Conservation (phyloP, 1,139 yeast genomes). For the Kodamaea fungicola region DNA sequence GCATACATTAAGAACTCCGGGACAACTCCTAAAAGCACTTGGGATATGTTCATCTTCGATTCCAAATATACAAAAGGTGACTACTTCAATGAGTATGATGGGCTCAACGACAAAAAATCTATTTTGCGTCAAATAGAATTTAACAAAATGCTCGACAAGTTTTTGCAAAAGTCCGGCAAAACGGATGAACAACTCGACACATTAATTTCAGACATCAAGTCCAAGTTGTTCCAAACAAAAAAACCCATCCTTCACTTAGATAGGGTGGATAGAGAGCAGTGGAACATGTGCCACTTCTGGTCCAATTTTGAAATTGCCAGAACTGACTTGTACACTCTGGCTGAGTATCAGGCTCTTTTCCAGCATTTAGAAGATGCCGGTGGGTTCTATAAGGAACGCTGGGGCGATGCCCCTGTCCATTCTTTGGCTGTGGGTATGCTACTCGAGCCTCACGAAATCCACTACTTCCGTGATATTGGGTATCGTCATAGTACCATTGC, state of each 20-base stretch:
- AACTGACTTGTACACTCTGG: background rate
- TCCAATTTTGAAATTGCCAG: constrained; percentile 59
- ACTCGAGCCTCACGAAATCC: constrained; percentile 63
- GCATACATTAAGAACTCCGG: constrained; percentile 49
- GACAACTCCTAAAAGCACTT: constrained; percentile 51
- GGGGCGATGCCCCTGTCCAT: constrained; percentile 97
- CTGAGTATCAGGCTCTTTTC: constrained; percentile 48
- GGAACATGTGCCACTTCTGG: constrained; percentile 88
- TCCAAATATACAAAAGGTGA: constrained; percentile 23
- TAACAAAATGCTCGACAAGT: constrained; percentile 23
- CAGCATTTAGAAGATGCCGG: constrained; percentile 63
- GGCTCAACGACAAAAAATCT: constrained; percentile 14
- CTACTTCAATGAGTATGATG: constrained; percentile 20
- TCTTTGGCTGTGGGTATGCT: constrained; percentile 78
- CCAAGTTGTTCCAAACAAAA: constrained; percentile 22
- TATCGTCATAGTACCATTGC: constrained; percentile 73
- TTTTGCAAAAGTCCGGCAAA: constrained; percentile 16
- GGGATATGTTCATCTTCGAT: constrained; percentile 52
- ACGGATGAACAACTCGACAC: constrained; percentile 13
- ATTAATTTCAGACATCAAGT: constrained; percentile 10
- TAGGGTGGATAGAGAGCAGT: constrained; percentile 61
- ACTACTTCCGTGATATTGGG: constrained; percentile 88
- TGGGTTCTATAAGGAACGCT: constrained; percentile 82
- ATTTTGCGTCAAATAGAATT: constrained; percentile 27
- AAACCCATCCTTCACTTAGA: constrained; percentile 43